A percentile compares a stretch with the other conserved stretches of the same genome.
Evolutionary conservation across 352 stramenopile species (phyloP).

Genomic region (Pythium sp.): DNA sequence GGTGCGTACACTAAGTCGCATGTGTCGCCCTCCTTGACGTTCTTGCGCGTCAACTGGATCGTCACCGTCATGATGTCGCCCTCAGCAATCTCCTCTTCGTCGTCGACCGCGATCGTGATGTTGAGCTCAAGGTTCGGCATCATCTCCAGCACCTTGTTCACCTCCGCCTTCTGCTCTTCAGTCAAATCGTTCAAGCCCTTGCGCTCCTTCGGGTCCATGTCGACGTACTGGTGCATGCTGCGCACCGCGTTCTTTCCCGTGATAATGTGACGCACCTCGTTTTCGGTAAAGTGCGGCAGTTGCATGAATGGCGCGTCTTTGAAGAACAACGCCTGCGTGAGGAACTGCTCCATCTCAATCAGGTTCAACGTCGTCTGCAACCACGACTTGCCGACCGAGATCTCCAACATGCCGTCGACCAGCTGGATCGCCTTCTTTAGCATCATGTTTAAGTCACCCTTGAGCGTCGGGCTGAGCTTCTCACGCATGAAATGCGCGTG

Average conservation of each 20-base stretch:
- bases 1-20: conserved; percentile 95
- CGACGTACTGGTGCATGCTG: conserved; percentile 94
- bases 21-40: conserved; percentile 94
- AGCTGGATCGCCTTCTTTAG: conserved; percentile 93
- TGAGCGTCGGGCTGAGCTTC: conserved; percentile 62
- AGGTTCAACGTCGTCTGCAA: conserved; percentile 94
- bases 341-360: conserved; percentile 97
- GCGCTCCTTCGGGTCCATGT: conserved; percentile 86
- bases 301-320: conserved; percentile 91
- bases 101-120: conserved; percentile 88
- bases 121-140: conserved; percentile 94
- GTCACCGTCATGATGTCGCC: conserved; percentile 98
- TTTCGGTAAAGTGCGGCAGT: conserved; percentile 85
- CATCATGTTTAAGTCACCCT: conserved; percentile 93
- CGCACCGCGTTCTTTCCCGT: conserved; percentile 90
- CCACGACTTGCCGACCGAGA: conserved; percentile 95
- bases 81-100: conserved; percentile 96
- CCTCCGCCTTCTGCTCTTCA: conserved; percentile 91
- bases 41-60: conserved; percentile 96
- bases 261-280: conserved; percentile 91
- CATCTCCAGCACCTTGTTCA: conserved; percentile 92
- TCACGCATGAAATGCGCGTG: conserved; percentile 95
- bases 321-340: conserved; percentile 97
- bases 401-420: conserved; percentile 98
- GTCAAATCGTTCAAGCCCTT: conserved; percentile 92